These are phyloP conservation scores for Allium fistulosum DNA, from an alignment of 106 monocot species.

Conservation along the genomic window DNA sequence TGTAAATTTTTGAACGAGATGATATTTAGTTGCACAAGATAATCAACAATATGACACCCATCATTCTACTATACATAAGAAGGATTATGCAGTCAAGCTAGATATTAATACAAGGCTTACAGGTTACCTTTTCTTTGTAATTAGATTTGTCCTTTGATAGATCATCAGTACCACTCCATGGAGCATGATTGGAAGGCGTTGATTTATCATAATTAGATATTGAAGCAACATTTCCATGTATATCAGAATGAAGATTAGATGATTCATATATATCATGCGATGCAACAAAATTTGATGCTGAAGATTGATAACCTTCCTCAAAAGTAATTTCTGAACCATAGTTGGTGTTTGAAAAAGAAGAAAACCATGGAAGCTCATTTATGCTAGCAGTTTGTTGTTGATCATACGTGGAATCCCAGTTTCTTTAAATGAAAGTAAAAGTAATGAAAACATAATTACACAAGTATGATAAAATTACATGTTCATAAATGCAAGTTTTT, in stretches of 20 bases:
- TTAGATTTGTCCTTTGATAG: neutral
- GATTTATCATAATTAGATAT: conserved; percentile 3
- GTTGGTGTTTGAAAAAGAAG: conserved; percentile 18
- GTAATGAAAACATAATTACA: conserved; percentile 7
- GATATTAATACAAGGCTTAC: neutral
- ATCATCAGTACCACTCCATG: neutral
- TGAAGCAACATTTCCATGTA: neutral
- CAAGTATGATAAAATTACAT: neutral
- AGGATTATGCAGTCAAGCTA: neutral
- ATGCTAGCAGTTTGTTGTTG: conserved; percentile 10
- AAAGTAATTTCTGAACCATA: conserved; percentile 20
- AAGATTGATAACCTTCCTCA: conserved; percentile 9
- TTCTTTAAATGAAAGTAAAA: conserved; percentile 25
- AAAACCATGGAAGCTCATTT: conserved; percentile 30
- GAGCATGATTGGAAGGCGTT: neutral
- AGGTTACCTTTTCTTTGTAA: neutral
- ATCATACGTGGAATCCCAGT: conserved; percentile 25
- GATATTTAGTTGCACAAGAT: too few species aligned
- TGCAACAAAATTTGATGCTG: conserved; percentile 8
- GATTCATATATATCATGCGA: conserved; percentile 7
- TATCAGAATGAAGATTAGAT: conserved; percentile 1
- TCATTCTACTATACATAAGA: too few species aligned
- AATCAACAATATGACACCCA: too few species aligned
- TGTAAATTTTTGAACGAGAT: too few species aligned
- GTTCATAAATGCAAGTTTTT: neutral